These are phyloP conservation scores for Pseudogymnoascus sp. DNA, from an alignment of 2,329 filamentous ascomycete species.

Conservation along the genomic window DNA sequence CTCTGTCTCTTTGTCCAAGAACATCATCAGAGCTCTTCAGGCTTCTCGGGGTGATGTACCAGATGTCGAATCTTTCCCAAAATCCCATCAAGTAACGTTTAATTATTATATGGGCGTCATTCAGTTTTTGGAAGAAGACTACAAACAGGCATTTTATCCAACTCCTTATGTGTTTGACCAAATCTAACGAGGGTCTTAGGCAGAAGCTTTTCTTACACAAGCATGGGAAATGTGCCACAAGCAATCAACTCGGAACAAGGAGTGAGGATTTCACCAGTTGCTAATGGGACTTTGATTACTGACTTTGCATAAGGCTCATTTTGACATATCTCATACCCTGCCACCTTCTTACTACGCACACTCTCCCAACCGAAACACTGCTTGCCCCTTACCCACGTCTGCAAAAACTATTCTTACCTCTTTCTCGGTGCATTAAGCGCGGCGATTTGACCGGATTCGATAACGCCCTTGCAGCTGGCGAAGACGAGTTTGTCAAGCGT, in stretches of 20 bases:
- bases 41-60: constrained; percentile 78
- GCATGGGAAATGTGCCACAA: constrained; percentile 79
- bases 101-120: constrained; percentile 93
- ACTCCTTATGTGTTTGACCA: background rate
- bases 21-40: constrained; percentile 74
- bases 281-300: constrained; percentile 9
- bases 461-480: constrained; percentile 66
- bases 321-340: constrained; percentile 93
- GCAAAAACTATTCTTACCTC: constrained; percentile 67
- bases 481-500: constrained; percentile 87
- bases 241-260: constrained; percentile 65
- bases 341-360: constrained; percentile 79
- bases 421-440: constrained; percentile 69
- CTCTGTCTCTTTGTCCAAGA: constrained; percentile 80
- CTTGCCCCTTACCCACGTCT: constrained; percentile 70
- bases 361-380: constrained; percentile 65
- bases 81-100: constrained; percentile 87
- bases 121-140: constrained; percentile 92
- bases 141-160: constrained; percentile 53
- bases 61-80: constrained; percentile 68
- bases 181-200: constrained; percentile 37
- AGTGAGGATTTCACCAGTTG: constrained; percentile 45
- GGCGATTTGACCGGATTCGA: constrained; percentile 83
- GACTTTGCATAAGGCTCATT: constrained; percentile 55
- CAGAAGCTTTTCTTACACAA: constrained; percentile 70